A percentile compares a stretch with the other conserved stretches of the same genome.
phyloP scores from a whole-genome alignment of 306 rosid species.

The Lathyrus tuberosus region DNA sequence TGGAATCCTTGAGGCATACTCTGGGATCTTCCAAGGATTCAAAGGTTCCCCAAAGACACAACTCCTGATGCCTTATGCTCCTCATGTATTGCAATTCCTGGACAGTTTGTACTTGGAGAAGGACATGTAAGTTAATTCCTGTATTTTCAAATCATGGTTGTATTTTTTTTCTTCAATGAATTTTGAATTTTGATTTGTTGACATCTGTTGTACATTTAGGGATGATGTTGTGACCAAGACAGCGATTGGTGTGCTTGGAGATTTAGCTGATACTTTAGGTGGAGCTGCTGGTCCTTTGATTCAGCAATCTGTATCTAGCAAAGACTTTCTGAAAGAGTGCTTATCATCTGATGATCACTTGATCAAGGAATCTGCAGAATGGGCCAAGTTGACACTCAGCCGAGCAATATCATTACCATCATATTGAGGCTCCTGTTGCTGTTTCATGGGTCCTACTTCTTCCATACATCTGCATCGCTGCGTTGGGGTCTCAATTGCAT shows the following conservation, averaged over 20 bases:
- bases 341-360: slow-evolving; percentile 79
- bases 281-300: slow-evolving; percentile 69
- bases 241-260: slow-evolving; percentile 93
- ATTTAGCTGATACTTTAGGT: slow-evolving; percentile 88
- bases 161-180: background rate
- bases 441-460: slow-evolving; percentile 47
- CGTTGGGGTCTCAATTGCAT: slow-evolving; percentile 83
- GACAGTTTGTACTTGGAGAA: slow-evolving; percentile 80
- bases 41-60: slow-evolving; percentile 87
- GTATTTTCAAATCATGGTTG: background rate
- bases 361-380: slow-evolving; percentile 88
- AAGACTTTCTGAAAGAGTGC: slow-evolving; percentile 82
- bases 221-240: slow-evolving; percentile 84
- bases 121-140: slow-evolving; percentile 72
- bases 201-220: slow-evolving; percentile 49
- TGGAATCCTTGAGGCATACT: slow-evolving; percentile 92
- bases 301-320: slow-evolving; percentile 86
- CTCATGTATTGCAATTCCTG: slow-evolving; percentile 86
- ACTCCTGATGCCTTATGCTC: slow-evolving; percentile 84
- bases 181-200: slow-evolving; percentile 20
- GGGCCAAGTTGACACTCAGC: slow-evolving; percentile 89
- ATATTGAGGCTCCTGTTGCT: slow-evolving; percentile 55
- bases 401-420: slow-evolving; percentile 57
- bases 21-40: slow-evolving; percentile 93
- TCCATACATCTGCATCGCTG: slow-evolving; percentile 84